A percentile compares a stretch with the other conserved stretches of the same genome.
Conservation (phyloP, 257 asterid species). For the Gentiana straminea region DNA sequence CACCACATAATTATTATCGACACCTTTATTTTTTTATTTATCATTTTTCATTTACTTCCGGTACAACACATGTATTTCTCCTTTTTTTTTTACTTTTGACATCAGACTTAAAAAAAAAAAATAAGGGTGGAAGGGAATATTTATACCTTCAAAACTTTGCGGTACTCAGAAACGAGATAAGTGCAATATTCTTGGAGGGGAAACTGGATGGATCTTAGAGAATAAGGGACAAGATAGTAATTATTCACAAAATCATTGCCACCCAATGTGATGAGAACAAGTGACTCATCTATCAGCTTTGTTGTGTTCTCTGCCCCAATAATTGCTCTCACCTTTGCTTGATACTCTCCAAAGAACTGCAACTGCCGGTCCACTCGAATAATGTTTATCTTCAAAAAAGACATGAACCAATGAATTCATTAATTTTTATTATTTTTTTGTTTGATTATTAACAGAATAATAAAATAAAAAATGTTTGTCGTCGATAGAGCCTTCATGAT, state of each 20-base stretch:
- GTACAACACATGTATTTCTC: too few species aligned
- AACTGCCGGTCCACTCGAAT: conserved; percentile 53
- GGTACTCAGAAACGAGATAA: conserved; percentile 51
- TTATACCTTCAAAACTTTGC: conserved; percentile 47
- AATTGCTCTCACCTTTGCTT: conserved; percentile 28
- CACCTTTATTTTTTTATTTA: too few species aligned
- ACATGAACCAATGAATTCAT: too few species aligned
- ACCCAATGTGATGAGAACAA: conserved; percentile 62
- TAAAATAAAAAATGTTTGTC: too few species aligned
- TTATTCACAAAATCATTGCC: conserved; percentile 95
- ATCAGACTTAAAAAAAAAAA: too few species aligned
- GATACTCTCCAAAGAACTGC: conserved; percentile 41
- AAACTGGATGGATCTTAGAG: conserved; percentile 54
- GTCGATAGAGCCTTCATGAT: too few species aligned
- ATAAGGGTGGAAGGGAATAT: not conserved
- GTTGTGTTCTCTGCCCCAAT: conserved; percentile 37
- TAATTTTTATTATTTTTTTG: too few species aligned
- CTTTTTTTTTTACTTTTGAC: too few species aligned
- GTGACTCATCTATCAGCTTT: conserved; percentile 34
- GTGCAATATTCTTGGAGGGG: conserved; percentile 41
- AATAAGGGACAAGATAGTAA: conserved; percentile 59
- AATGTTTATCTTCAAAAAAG: conserved; percentile 45
- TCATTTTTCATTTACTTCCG: too few species aligned
- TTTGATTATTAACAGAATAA: too few species aligned
- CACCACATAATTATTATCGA: too few species aligned